phyloP scores from a whole-genome alignment of 2,329 filamentous ascomycete genomes.

The Fusarium albosuccineum region DNA sequence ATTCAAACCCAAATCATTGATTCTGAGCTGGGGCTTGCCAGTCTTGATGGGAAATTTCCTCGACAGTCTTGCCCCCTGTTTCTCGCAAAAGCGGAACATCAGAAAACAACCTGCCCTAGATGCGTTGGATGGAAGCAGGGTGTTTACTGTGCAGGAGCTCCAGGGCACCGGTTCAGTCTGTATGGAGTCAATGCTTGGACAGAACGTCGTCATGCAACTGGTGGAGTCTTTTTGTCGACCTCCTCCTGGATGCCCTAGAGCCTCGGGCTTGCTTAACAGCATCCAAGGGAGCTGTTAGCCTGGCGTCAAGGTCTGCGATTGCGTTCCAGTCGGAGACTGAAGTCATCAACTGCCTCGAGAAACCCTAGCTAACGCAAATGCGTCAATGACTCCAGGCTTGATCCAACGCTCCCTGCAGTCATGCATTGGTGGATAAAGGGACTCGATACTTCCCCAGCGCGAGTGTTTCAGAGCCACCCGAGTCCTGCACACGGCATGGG shows the following conservation, averaged over 20 bases:
- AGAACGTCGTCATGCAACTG: background rate
- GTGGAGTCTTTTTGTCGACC: background rate
- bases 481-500: constrained; percentile 34
- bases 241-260: background rate
- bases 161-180: no score
- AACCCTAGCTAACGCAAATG: constrained; percentile 6
- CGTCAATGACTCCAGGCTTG: background rate
- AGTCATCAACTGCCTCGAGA: constrained; percentile 2
- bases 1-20: constrained; percentile 27
- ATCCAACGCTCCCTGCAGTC: background rate
- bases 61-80: background rate
- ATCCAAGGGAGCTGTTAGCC: background rate
- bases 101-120: no score
- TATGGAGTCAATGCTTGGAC: no score
- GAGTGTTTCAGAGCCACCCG: constrained; percentile 36
- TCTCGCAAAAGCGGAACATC: background rate
- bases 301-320: constrained; percentile 13
- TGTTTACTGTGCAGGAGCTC: no score
- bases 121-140: no score
- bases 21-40: constrained; percentile 27
- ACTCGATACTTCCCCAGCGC: background rate
- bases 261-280: background rate
- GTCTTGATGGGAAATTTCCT: constrained; percentile 20
- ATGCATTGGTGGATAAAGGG: background rate
- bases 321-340: constrained; percentile 22